Conservation (phyloP, 2,329 filamentous ascomycete genomes). For the Fusarium fracticaudum region DNA sequence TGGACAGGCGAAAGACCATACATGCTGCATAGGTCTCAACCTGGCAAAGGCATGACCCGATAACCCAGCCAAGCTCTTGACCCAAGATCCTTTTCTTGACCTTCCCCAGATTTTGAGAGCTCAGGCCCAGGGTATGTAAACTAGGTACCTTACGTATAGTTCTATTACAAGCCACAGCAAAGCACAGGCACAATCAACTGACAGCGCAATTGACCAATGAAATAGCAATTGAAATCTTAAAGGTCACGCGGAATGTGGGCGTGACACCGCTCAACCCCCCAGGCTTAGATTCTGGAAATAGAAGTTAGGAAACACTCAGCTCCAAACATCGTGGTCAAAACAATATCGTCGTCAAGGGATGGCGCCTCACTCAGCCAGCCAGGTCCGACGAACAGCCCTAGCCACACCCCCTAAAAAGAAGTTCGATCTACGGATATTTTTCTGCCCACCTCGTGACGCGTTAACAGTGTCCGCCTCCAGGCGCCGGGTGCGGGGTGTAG, state of each 20-base stretch:
- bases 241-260: conserved; percentile 5
- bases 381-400: conserved; percentile 6
- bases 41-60: background rate
- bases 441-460: conserved; percentile 41
- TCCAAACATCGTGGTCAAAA: conserved; percentile 18
- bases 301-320: conserved; percentile 10
- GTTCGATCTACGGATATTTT: conserved; percentile 23
- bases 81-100: conserved; percentile 6
- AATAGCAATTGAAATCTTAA: background rate
- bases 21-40: background rate
- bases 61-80: background rate
- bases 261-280: conserved; percentile 1
- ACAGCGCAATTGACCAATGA: background rate
- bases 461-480: conserved; percentile 35
- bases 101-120: conserved; percentile 1
- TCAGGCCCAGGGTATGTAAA: conserved; percentile 2
- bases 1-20: background rate
- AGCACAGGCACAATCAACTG: background rate
- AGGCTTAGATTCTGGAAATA: background rate
- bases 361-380: conserved; percentile 13
- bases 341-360: conserved; percentile 6
- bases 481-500: conserved; percentile 44
- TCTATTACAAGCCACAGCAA: background rate
- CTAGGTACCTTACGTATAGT: background rate
- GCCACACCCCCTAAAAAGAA: conserved; percentile 19